These are phyloP conservation scores for Mediolabrus comicus DNA, from an alignment of 108 stramenopile genomes.

Conservation along the genomic window DNA sequence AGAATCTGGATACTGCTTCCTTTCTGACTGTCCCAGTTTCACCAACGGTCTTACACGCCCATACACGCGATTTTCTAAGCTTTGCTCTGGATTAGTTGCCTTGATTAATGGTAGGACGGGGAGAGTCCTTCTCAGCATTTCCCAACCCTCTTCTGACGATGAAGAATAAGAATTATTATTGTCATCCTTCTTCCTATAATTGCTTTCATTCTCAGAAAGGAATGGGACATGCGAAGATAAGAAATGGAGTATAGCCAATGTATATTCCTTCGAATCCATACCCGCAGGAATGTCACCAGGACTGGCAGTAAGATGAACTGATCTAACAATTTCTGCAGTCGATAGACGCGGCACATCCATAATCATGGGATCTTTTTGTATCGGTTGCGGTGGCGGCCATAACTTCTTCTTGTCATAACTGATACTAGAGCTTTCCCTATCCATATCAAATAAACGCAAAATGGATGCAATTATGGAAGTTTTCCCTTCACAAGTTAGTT, in stretches of 20 bases:
- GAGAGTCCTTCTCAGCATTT: slow-evolving; percentile 23
- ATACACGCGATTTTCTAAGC: slow-evolving; percentile 28
- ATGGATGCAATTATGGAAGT: slow-evolving; percentile 40
- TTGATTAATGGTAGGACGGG: slow-evolving; percentile 33
- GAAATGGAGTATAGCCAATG: slow-evolving; percentile 67
- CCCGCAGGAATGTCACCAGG: slow-evolving; percentile 66
- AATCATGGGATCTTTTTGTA: slow-evolving; percentile 15
- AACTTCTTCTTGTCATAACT: slow-evolving; percentile 1
- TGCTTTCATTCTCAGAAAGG: slow-evolving; percentile 24
- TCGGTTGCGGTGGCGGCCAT: neutral
- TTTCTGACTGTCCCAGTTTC: slow-evolving; percentile 13
- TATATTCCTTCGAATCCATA: slow-evolving; percentile 79
- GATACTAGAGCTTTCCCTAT: neutral
- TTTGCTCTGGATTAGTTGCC: slow-evolving; percentile 26
- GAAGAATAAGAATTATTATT: neutral
- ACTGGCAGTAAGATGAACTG: slow-evolving; percentile 53
- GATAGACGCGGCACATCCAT: slow-evolving; percentile 36
- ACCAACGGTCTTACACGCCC: slow-evolving; percentile 32
- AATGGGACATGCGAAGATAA: slow-evolving; percentile 36
- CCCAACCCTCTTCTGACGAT: slow-evolving; percentile 37
- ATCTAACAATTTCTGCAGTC: slow-evolving; percentile 58
- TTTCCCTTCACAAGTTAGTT: slow-evolving; percentile 33
- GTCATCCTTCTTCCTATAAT: neutral
- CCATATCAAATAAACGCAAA: slow-evolving; percentile 37
- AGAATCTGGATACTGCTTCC: slow-evolving; percentile 39